Percentiles rank a stretch among this genome's conserved stretches.
Evolutionary conservation across 2,329 filamentous ascomycete species (phyloP).

Genomic region (Elsinoe necatrix): DNA sequence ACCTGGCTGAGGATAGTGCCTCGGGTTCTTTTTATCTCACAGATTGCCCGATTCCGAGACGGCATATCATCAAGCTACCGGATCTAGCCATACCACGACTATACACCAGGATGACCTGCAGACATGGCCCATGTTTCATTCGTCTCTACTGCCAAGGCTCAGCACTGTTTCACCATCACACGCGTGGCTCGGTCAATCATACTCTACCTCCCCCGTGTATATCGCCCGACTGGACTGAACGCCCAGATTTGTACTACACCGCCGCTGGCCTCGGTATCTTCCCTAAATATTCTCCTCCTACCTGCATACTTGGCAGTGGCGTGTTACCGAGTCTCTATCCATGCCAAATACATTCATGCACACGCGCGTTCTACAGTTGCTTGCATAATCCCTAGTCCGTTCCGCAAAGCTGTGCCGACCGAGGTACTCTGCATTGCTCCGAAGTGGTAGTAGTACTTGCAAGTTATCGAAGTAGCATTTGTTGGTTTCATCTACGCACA

Average conservation of each 20-base stretch:
- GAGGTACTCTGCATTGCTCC: neutral
- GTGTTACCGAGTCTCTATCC: neutral
- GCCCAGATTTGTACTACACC: neutral
- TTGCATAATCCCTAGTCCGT: neutral
- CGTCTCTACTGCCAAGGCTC: neutral
- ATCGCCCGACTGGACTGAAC: neutral
- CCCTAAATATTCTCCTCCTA: neutral
- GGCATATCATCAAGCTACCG: neutral
- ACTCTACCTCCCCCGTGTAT: neutral
- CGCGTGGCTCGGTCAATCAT: neutral
- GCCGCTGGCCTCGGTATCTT: conserved; percentile 3
- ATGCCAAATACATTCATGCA: neutral
- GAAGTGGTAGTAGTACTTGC: neutral
- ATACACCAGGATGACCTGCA: neutral
- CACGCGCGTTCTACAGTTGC: neutral
- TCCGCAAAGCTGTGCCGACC: neutral
- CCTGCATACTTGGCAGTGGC: conserved; percentile 5
- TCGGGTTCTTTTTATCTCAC: neutral
- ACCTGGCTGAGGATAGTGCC: neutral
- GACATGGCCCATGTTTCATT: neutral
- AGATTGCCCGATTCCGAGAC: neutral
- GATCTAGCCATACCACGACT: neutral
- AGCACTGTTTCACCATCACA: conserved; percentile 6
- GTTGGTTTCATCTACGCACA: conserved; percentile 2
- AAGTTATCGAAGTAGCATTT: neutral